Conservation (phyloP, 179 eudicot species). For the Sideroxylon spinosum region DNA sequence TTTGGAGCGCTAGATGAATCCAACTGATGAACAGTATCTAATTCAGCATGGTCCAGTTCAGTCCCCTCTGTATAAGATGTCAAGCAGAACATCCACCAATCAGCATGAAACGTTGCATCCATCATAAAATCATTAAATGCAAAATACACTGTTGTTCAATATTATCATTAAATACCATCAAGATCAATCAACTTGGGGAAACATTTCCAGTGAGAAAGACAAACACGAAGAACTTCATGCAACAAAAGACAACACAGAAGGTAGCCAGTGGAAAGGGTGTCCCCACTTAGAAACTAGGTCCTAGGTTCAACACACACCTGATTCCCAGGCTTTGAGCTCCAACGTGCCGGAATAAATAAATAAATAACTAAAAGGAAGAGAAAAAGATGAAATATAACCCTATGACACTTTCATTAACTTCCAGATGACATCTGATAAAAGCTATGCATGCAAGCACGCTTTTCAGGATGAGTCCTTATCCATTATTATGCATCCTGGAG, state of each 20-base stretch:
- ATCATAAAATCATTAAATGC: neutral
- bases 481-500: neutral
- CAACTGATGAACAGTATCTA: constrained; percentile 1
- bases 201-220: neutral
- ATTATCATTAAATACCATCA: neutral
- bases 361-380: neutral
- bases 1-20: neutral
- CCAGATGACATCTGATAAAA: neutral
- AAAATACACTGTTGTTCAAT: neutral
- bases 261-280: no score
- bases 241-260: neutral
- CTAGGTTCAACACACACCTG: no score
- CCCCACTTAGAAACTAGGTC: no score
- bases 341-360: no score
- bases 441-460: neutral
- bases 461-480: neutral
- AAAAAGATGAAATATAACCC: neutral
- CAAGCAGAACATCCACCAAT: neutral
- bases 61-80: constrained; percentile 9
- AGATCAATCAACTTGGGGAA: neutral
- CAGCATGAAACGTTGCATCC: neutral
- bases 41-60: neutral
- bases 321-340: no score
- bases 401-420: neutral
- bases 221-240: neutral